Evolutionary conservation across 2,329 filamentous ascomycete species (phyloP), one percentile per base, ranked within the genome.

Genomic region (Fulvia fulva): DNA sequence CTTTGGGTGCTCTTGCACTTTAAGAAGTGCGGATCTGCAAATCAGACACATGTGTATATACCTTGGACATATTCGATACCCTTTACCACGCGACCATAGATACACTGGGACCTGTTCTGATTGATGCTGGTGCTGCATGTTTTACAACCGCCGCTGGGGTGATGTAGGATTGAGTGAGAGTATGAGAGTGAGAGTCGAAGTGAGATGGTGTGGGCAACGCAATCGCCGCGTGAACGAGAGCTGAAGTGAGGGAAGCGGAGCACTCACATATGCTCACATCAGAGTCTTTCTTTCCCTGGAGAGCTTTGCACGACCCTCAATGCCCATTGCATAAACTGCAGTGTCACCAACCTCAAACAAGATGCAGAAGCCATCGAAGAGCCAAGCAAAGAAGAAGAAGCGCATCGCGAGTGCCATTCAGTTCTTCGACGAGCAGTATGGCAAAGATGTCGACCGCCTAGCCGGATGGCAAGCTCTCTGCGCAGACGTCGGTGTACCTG

Each of bases 1-100:
- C 66, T 28, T 62, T 69, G n/a, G 67, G 65, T 46, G 67, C 67
- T 11, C 53, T 69, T 14, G 67, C 65, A 22, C 55, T 69, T 22
- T 69, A 63, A 51, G 47, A 16, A 16, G 19, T 47, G 9, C 3
- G 19, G 12, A 47, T 23, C 9, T 47, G 1, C 22, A 19, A 16
- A 30, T 30, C 6, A 30, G 11, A n/a, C 47, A 28, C 26, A 21
- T 30, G 11, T 32, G 47, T 50, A 50, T 5, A 50, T 50, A 50
- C 32, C 16, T 50, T 32, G 47, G 47, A 50, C 47, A n/a, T 19
- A 28, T 28, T 21, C n/a, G 14, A 23, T 25, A 25, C 21, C 21
- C 44, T n/a, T 14, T 28, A 11, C 8, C 22, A 23, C 9, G 5
- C 11, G n/a, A 45, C 9, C 41, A 9, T 23, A 45, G 4, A 34